Evolutionary conservation across 345 rosid genomes (phyloP).

Genomic region (Hibiscus syriacus): DNA sequence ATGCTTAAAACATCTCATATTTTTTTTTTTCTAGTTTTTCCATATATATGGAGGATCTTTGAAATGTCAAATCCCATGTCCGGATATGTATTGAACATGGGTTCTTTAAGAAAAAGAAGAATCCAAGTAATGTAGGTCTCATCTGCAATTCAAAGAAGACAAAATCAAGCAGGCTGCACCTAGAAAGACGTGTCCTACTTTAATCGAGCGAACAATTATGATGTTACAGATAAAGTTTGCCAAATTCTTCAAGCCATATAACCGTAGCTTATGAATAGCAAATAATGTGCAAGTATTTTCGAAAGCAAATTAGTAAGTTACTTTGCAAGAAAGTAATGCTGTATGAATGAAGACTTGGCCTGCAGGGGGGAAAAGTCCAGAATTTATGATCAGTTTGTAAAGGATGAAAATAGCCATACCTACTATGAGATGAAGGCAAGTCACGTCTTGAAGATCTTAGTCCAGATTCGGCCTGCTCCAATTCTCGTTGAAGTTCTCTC

Average conservation of each 20-base stretch:
- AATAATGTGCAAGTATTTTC: not conserved
- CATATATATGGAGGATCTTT: not conserved
- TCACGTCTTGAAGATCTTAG: slow-evolving; percentile 62
- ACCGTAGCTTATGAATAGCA: not conserved
- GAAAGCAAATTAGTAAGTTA: not conserved
- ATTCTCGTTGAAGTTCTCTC: slow-evolving; percentile 86
- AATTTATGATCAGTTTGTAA: not conserved
- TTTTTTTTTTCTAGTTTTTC: not conserved
- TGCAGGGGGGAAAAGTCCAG: not conserved
- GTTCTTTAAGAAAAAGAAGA: not conserved
- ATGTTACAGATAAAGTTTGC: not conserved
- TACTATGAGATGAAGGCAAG: slow-evolving; percentile 42
- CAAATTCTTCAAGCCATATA: slow-evolving; percentile 1
- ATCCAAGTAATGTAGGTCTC: not conserved
- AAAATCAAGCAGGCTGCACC: not conserved
- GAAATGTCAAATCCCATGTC: not conserved
- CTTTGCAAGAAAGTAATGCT: not conserved
- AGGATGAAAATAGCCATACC: slow-evolving; percentile 26
- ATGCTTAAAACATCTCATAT: not conserved
- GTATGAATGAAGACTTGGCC: not conserved
- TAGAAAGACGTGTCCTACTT: not conserved
- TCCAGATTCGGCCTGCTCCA: slow-evolving; percentile 82
- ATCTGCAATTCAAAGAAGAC: not conserved
- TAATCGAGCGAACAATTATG: not conserved
- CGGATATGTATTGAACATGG: not conserved